These are phyloP conservation scores for Leccinellum albellum DNA, from an alignment of 768 basidiomycete genomes.

Conservation along the genomic window DNA sequence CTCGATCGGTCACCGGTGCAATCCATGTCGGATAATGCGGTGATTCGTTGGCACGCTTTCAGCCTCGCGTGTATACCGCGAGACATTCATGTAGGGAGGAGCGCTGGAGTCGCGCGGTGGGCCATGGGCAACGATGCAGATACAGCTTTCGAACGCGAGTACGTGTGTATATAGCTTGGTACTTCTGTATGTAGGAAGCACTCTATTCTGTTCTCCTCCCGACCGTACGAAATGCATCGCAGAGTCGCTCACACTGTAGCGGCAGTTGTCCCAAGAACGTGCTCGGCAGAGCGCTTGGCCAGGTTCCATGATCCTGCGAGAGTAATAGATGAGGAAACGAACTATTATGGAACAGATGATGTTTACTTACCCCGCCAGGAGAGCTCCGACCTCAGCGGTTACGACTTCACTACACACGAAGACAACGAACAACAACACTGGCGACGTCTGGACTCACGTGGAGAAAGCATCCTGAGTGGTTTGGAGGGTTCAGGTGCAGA, in stretches of 20 bases:
- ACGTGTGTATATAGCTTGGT: slow-evolving; percentile 22
- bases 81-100: slow-evolving; percentile 10
- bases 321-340: slow-evolving; percentile 11
- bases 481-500: slow-evolving; percentile 25
- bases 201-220: neutral
- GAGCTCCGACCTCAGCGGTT: slow-evolving; percentile 15
- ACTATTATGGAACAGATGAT: slow-evolving; percentile 15
- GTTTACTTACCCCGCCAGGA: slow-evolving; percentile 9
- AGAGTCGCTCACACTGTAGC: slow-evolving; percentile 31
- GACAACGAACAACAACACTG: slow-evolving; percentile 25
- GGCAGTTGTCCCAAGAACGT: slow-evolving; percentile 24
- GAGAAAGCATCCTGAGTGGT: slow-evolving; percentile 32
- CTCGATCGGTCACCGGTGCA: slow-evolving; percentile 16
- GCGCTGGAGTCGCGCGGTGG: slow-evolving; percentile 15
- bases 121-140: slow-evolving; percentile 13
- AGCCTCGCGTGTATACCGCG: slow-evolving; percentile 10
- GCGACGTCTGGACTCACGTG: slow-evolving; percentile 30
- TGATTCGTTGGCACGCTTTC: slow-evolving; percentile 12
- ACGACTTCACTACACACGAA: slow-evolving; percentile 22
- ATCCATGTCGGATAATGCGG: slow-evolving; percentile 3
- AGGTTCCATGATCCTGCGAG: slow-evolving; percentile 18
- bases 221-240: slow-evolving; percentile 25
- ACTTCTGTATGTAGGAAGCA: slow-evolving; percentile 1
- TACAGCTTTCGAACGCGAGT: slow-evolving; percentile 19
- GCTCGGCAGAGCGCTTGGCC: slow-evolving; percentile 12